Base-by-base conservation (phyloP, 352 stramenopile species). In the Thalassiosira hispida region DNA sequence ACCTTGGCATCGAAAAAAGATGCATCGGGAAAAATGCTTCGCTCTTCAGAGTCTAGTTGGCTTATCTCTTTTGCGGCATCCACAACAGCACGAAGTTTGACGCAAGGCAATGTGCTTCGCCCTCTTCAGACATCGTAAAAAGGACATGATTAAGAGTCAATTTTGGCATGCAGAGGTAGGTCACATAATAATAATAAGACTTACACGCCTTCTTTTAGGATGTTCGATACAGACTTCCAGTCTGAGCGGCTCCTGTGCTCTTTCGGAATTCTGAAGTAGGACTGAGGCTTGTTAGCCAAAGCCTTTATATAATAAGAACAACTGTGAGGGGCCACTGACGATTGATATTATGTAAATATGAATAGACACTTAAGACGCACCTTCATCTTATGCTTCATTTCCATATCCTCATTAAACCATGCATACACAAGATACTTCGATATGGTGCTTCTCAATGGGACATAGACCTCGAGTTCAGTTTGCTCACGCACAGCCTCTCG, bases 401-500 rank as follows among this genome's bases (percentile, higher is more conserved):
- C 78, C 59, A 90, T 85, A 69, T 94, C 89, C 52, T 94, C 85
- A 40, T 92, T 84, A 5, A 83, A 69, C 81, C 83, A 94, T 27
- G 79, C 84, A 80, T 91, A 86, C 5, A 94, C 86, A n/a, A 94
- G 66, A 52, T 86, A 76, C 38, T 82, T 77, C 9, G 89, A 94
- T 57, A 92, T 82, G 18, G 88, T 81, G 38, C 79, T 86, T 49
- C 89, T 69, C 20, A 92, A 66, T 40, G 89, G 84, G 52, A 94
- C 83, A 62, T 94, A 94, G 2, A 90, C 76, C 69, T 92, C 89
- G 35, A 93, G 85, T 80, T 93, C 88, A 23, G 90, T 70, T 71
- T 93, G 88, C 61, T 92, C 88, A 40, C 88, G 59, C 11, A 92
- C 73, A 11, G 81, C 84, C 46, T 93, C 85, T 63, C 80, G 77